Evolutionary conservation across 495 filamentous ascomycete genomes (phyloP), one percentile per base, ranked within the genome.

Genomic region (Hyaloscypha finlandica): DNA sequence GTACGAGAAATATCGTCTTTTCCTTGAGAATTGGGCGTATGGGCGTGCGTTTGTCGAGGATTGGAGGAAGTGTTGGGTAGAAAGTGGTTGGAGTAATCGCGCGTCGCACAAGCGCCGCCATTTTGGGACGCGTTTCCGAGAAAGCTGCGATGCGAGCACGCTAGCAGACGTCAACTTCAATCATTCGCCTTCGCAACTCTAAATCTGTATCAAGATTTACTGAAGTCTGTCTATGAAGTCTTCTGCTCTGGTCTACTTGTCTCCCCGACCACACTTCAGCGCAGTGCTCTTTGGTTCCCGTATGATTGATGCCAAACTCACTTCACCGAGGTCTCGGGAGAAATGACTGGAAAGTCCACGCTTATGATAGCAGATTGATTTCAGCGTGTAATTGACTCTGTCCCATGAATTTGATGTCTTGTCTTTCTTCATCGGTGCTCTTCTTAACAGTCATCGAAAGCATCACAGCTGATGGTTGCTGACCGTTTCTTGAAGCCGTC

Each of bases 51-150:
- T 30, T 2, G 22, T 30, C 32, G 33, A 8, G 19, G 29, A 64
- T 58, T 63, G 54, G 19, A 42, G 45, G 58, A 29, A 45, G 31
- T 35, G 42, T 63, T 52, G 65, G 54, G 48, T 9, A 19, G 56
- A 25, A 59, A 37, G 29, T 32, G 6, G 56, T 56, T 56, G 53
- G 53, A 56, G 53, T 20, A 30, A 42, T 54, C 33, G 29, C 61
- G 61, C 52, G 61, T 64, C 32, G 52, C 39, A 64, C 61, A 64
- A 66, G 53, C 20, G 53, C 53, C 29, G 53, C 53, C 29, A 14
- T 29, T 56, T 56, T 56, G 2, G 53, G 53, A 56, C 53, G 53
- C 53, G 53, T 56, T 56, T 25, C 53, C 53, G 53, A 29, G 51
- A 53, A 25, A 25, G 35, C 35, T 37, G 3, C 3, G 35, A 37